These are phyloP conservation scores for Trametopsis cervina DNA, from an alignment of 768 basidiomycete species.

Conservation along the genomic window DNA sequence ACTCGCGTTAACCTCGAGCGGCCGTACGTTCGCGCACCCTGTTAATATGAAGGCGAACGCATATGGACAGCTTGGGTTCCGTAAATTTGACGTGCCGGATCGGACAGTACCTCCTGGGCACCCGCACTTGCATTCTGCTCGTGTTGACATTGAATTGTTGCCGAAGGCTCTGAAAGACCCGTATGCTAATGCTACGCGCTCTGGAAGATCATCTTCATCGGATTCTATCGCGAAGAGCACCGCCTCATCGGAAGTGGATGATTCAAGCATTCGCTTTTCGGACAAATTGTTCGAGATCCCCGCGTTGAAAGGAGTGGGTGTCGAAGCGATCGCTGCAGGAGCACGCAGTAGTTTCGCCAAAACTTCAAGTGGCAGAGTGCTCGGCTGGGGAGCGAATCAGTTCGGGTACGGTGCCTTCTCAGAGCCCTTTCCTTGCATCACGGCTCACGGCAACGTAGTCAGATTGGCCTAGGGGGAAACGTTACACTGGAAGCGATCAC, in stretches of 20 bases:
- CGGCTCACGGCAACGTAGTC: slow-evolving; percentile 35
- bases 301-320: slow-evolving; percentile 51
- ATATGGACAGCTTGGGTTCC: slow-evolving; percentile 79
- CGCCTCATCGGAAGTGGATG: slow-evolving; percentile 20
- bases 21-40: slow-evolving; percentile 76
- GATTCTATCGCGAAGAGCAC: slow-evolving; percentile 27
- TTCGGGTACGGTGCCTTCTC: slow-evolving; percentile 49
- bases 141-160: slow-evolving; percentile 44
- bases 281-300: slow-evolving; percentile 73
- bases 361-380: slow-evolving; percentile 62
- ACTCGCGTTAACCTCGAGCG: slow-evolving; percentile 63
- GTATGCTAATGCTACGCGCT: slow-evolving; percentile 38
- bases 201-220: slow-evolving; percentile 29
- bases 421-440: too few relatives aligned
- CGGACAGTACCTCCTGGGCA: slow-evolving; percentile 14
- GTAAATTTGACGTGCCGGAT: slow-evolving; percentile 47
- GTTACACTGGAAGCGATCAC: slow-evolving; percentile 60
- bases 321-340: slow-evolving; percentile 70
- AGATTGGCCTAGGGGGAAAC: slow-evolving; percentile 70
- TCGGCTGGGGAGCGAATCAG: slow-evolving; percentile 89
- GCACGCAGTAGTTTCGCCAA: slow-evolving; percentile 65
- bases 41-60: slow-evolving; percentile 68
- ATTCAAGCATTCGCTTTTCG: slow-evolving; percentile 53
- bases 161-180: slow-evolving; percentile 52
- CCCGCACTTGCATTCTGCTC: slow-evolving; percentile 20